These are phyloP conservation scores for Medicago lupulina DNA, from an alignment of 306 rosid species.

Conservation along the genomic window DNA sequence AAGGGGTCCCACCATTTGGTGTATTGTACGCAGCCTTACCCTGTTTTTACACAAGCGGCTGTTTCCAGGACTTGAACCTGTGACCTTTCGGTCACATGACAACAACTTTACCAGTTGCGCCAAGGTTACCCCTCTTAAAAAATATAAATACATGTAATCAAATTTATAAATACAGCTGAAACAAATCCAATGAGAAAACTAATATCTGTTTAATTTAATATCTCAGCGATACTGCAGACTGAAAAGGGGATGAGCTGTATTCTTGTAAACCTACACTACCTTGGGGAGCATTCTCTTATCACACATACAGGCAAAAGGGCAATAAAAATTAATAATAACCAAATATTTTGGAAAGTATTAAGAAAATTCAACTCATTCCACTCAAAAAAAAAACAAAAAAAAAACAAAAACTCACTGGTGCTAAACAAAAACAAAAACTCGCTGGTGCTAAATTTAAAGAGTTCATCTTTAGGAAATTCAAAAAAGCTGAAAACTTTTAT, in stretches of 20 bases:
- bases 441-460: slow-evolving; percentile 15
- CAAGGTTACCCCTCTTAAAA: too few species aligned
- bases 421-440: not conserved
- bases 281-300: slow-evolving; percentile 24
- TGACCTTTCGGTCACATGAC: too few species aligned
- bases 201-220: slow-evolving; percentile 25
- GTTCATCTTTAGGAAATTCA: not conserved
- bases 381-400: too few species aligned
- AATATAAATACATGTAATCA: slow-evolving; percentile 17
- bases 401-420: too few species aligned
- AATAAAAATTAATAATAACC: not conserved
- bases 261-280: slow-evolving; percentile 15
- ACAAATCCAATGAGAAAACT: not conserved
- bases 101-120: too few species aligned
- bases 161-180: not conserved
- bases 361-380: not conserved
- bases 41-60: too few species aligned
- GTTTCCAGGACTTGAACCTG: too few species aligned
- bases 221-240: not conserved
- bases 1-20: too few species aligned
- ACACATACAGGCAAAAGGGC: slow-evolving; percentile 1
- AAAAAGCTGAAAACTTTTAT: not conserved
- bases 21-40: too few species aligned
- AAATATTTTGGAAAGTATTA: not conserved
- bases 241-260: slow-evolving; percentile 16